Evolutionary conservation across 768 basidiomycete species (phyloP).

Genomic region (Ramaria sp.): DNA sequence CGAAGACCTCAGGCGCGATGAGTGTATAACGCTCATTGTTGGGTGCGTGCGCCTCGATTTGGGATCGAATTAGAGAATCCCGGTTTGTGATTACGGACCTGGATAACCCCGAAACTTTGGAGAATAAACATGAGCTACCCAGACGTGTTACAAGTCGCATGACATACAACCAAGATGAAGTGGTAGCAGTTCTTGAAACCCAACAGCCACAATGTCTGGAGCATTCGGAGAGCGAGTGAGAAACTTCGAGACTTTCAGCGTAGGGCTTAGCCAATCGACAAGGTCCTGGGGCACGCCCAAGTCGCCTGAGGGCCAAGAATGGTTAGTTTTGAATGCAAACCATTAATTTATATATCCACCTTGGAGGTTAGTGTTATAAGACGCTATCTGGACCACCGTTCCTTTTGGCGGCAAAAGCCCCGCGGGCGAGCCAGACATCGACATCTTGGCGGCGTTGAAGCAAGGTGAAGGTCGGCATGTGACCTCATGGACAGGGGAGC

Average conservation of each 20-base stretch:
- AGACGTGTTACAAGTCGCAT: constrained; percentile 25
- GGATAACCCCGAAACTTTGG: constrained; percentile 70
- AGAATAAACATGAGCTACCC: background rate
- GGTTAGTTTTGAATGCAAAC: background rate
- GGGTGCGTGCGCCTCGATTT: constrained; percentile 61
- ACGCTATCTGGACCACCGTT: constrained; percentile 61
- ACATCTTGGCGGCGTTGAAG: too few species aligned
- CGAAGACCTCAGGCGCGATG: constrained; percentile 71
- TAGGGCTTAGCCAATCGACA: constrained; percentile 85
- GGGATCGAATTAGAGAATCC: constrained; percentile 59
- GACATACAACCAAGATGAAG: constrained; percentile 81
- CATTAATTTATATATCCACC: constrained; percentile 21
- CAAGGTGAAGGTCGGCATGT: too few species aligned
- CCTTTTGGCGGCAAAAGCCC: background rate
- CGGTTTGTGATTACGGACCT: constrained; percentile 56
- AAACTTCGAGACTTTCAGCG: constrained; percentile 63
- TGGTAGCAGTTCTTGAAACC: constrained; percentile 89
- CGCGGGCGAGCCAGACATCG: background rate
- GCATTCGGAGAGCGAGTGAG: constrained; percentile 46
- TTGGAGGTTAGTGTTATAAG: constrained; percentile 89
- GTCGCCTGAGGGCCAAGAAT: background rate
- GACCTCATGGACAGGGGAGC: too few species aligned
- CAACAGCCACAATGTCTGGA: constrained; percentile 83
- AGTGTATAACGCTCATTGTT: constrained; percentile 69
- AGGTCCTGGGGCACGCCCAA: constrained; percentile 71